Base-by-base conservation (phyloP, 1,284 basidiomycete genomes). In the Fistulinella staudtii region DNA sequence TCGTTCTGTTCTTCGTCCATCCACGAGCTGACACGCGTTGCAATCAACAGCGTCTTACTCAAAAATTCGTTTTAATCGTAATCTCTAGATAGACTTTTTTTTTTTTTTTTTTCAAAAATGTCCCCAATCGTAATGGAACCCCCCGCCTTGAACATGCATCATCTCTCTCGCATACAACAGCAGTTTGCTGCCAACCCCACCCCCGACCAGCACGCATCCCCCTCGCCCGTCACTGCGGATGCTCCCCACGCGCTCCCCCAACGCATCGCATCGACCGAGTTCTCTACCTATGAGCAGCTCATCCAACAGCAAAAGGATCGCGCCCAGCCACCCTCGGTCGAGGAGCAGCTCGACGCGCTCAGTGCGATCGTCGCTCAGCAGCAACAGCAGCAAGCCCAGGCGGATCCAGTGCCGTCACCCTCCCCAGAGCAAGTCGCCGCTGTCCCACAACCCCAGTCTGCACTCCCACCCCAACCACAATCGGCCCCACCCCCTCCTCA, bases 141-240 rank as follows among this genome's bases (percentile, higher is more conserved):
- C 25, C 73, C 76, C 39, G 63, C 71, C 20, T 57, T 75, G 53
- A 70, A 62, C 59, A 67, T 76, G 55, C 71, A 70, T 41, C 69
- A 66, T 51, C 71, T 76, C 44, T 64, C 70, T 15, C 68, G 72
- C 31, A 61, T 74, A 52, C 69, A 73, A 31, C 66, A 71, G 42
- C 62, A 64, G 45, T 67, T 66, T 50, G 51, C 50, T 9, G 38
- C 64, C 17, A 42, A 31, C 50, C 49, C 62, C 2, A 40, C 55
- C 39, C 43, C 58, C 23, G 61, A 60, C 55, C 53, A 62, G 36
- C 65, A 51, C 35, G 41, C 52, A 3, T 20, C 53, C 2, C 25
- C 59, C 39, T 52, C 60, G 1, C 67, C 72, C 3, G 61, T 51
- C 39, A 67, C 67, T 52, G 46, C 49, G 8, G 63, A 55, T 23